Conservation (phyloP, 352 stramenopile species). For the Phytopythium boreale region DNA sequence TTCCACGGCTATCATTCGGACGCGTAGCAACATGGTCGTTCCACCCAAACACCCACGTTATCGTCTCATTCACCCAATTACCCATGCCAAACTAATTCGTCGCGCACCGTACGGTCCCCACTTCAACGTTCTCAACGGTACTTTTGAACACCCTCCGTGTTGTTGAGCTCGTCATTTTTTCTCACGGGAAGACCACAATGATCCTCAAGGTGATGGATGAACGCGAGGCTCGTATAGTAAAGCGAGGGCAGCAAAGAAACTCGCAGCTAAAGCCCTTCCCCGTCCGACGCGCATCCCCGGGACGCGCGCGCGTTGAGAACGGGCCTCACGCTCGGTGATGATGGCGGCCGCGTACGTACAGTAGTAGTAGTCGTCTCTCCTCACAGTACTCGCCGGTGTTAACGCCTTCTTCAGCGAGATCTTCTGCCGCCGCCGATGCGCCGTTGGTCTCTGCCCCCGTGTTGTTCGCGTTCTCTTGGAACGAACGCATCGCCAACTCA, state of each 20-base stretch:
- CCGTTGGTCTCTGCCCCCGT: no score
- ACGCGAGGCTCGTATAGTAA: neutral
- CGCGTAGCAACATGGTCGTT: slow-evolving; percentile 12
- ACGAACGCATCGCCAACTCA: no score
- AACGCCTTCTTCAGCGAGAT: no score
- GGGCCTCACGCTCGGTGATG: no score
- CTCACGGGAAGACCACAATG: neutral
- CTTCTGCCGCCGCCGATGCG: no score
- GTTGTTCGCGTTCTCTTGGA: no score
- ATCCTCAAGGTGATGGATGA: neutral
- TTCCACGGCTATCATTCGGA: slow-evolving; percentile 17
- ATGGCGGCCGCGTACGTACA: no score
- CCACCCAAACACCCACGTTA: no score
- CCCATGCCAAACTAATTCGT: neutral
- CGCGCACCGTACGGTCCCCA: neutral
- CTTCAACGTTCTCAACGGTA: neutral
- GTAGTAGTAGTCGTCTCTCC: no score
- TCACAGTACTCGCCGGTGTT: no score
- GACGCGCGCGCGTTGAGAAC: no score
- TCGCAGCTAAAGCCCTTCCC: neutral
- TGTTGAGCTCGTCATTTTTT: neutral
- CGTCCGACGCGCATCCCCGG: neutral
- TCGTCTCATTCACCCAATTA: no score
- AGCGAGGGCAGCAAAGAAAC: neutral
- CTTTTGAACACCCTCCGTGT: neutral